Evolutionary conservation across 305 asterid species (phyloP).

Genomic region (Solanum hybrid): DNA sequence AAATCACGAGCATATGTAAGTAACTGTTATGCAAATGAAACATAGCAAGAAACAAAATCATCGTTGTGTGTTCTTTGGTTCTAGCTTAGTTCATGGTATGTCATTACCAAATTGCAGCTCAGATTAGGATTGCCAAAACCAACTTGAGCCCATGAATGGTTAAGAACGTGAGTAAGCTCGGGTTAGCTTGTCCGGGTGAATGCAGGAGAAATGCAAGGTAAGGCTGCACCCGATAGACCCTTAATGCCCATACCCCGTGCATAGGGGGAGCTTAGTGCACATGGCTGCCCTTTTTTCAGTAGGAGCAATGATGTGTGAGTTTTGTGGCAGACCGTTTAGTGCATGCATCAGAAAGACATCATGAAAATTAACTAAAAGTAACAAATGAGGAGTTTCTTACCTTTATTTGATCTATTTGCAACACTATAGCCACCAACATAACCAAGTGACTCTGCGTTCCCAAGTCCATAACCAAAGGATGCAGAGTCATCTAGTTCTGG

Average conservation of each 20-base stretch:
- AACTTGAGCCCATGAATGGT: neutral
- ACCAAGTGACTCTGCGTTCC: slow-evolving; percentile 26
- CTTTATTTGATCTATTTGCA: slow-evolving; percentile 43
- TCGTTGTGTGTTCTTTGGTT: neutral
- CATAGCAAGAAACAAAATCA: neutral
- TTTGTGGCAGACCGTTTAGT: neutral
- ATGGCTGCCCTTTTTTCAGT: neutral
- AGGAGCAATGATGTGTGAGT: neutral
- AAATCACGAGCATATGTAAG: neutral
- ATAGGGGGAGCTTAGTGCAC: neutral
- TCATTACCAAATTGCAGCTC: neutral
- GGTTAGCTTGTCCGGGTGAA: neutral
- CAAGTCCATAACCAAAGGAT: slow-evolving; percentile 33
- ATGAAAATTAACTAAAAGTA: neutral
- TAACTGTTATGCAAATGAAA: neutral
- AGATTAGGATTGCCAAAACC: neutral
- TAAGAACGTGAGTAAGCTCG: neutral
- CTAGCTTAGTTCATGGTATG: neutral
- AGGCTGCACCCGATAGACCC: neutral
- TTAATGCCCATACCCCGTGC: neutral
- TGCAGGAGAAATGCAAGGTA: neutral
- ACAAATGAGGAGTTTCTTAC: slow-evolving; percentile 12
- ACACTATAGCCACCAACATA: slow-evolving; percentile 42
- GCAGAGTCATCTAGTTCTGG: slow-evolving; percentile 29
- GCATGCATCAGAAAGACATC: neutral